phyloP scores from a whole-genome alignment of 225 moss, liverwort and hornwort species.

The Bryoerythrophyllum caledonicum region DNA sequence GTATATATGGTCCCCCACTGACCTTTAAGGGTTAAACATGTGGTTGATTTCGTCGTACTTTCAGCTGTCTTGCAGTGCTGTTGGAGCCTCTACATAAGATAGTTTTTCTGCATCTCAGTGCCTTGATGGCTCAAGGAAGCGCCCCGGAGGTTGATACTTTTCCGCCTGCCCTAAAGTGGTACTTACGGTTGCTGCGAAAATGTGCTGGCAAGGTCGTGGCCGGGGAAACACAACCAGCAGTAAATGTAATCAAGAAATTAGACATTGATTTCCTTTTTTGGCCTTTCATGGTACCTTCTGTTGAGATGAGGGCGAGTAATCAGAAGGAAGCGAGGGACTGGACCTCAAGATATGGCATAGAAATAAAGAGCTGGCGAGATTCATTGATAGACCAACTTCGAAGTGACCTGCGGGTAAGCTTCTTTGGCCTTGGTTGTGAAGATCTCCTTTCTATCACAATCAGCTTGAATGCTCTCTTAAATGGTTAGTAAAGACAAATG shows the following conservation, averaged over 20 bases:
- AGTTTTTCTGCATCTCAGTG: constrained; percentile 47
- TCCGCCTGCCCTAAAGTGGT: constrained; percentile 58
- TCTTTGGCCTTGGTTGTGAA: neutral
- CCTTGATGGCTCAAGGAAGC: constrained; percentile 44
- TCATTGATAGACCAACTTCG: constrained; percentile 32
- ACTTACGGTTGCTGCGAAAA: constrained; percentile 52
- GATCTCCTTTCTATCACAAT: neutral
- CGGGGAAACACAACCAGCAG: constrained; percentile 18
- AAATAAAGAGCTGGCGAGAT: constrained; percentile 47
- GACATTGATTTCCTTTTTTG: constrained; percentile 54
- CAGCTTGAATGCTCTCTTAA: neutral
- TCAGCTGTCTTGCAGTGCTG: constrained; percentile 51
- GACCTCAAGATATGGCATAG: constrained; percentile 36
- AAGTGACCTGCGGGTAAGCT: constrained; percentile 36
- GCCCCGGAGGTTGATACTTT: constrained; percentile 35
- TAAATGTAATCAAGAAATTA: constrained; percentile 23
- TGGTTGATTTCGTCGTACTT: constrained; percentile 5
- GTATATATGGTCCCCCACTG: no score
- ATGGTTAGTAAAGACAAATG: constrained; percentile 11
- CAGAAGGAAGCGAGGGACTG: constrained; percentile 33
- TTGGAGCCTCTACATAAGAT: constrained; percentile 61
- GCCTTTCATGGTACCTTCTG: constrained; percentile 42
- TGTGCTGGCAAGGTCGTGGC: constrained; percentile 38
- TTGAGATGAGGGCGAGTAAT: constrained; percentile 18
- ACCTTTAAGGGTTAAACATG: no score